Conservation (phyloP, 805 yeast genomes). For the Ogataea minuta region DNA sequence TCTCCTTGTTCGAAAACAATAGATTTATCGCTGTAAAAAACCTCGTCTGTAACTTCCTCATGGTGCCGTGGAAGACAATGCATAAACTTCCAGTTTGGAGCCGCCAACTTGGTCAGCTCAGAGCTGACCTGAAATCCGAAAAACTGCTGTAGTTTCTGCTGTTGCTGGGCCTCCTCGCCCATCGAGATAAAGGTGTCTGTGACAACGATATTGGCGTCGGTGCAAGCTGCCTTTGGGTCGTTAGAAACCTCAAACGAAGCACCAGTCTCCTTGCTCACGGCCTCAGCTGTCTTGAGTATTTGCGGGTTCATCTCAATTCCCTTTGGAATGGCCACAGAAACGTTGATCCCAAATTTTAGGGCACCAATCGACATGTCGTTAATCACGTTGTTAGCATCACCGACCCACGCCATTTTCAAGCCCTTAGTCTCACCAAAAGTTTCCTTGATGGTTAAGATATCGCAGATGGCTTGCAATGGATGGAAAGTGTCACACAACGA, state of each 20-base stretch:
- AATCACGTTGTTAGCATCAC: conserved; percentile 94
- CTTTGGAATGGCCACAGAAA: conserved; percentile 81
- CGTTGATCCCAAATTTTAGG: conserved; percentile 77
- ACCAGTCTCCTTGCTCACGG: conserved; percentile 50
- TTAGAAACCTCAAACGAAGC: conserved; percentile 58
- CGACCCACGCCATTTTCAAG: conserved; percentile 89
- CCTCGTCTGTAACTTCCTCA: conserved; percentile 92
- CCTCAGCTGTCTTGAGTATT: conserved; percentile 53
- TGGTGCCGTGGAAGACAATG: conserved; percentile 95
- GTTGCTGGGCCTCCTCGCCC: conserved; percentile 91
- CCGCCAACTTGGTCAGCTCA: conserved; percentile 62
- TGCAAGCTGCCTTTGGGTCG: conserved; percentile 73
- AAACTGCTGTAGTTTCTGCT: conserved; percentile 72
- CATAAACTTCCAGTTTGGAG: conserved; percentile 85
- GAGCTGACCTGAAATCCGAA: conserved; percentile 80
- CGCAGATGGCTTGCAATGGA: conserved; percentile 95
- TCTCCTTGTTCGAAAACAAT: conserved; percentile 95
- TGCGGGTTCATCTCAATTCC: conserved; percentile 60
- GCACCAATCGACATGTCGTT: conserved; percentile 91
- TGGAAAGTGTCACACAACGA: conserved; percentile 91
- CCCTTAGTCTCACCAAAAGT: conserved; percentile 54
- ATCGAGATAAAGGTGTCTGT: conserved; percentile 97
- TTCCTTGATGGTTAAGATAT: conserved; percentile 82
- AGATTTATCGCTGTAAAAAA: conserved; percentile 80
- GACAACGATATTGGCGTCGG: conserved; percentile 75